Percentiles rank a stretch among this genome's conserved stretches.
Evolutionary conservation across 331 rosid species (phyloP).

Genomic region (Malus hybrid): DNA sequence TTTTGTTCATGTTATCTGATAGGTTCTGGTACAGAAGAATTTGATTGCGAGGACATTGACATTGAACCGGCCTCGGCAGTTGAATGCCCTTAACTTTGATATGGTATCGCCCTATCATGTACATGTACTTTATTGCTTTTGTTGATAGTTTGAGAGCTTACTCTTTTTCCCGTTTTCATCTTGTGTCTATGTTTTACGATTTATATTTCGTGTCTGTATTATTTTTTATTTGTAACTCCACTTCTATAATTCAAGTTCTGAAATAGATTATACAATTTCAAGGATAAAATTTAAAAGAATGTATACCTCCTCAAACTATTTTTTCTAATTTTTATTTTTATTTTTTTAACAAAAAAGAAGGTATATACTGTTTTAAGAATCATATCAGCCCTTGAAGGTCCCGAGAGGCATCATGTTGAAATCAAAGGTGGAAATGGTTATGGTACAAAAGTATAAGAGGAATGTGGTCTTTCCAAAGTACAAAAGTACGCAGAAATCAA

Average conservation of each 20-base stretch:
- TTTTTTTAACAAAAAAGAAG: no score
- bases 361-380: not conserved
- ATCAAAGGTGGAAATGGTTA: no score
- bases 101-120: slow-evolving; percentile 40
- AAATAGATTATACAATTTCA: not conserved
- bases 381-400: not conserved
- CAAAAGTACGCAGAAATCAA: no score
- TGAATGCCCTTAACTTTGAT: slow-evolving; percentile 66
- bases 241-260: not conserved
- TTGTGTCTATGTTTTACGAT: not conserved
- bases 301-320: not conserved
- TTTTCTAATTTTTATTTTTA: no score
- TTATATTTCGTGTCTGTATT: not conserved
- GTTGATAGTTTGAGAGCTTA: not conserved
- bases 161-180: not conserved
- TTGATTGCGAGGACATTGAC: slow-evolving; percentile 41
- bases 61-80: slow-evolving; percentile 67
- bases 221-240: no score
- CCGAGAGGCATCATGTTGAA: not conserved
- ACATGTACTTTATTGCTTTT: not conserved
- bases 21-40: slow-evolving; percentile 65
- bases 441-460: no score
- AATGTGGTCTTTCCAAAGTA: no score
- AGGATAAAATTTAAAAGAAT: not conserved
- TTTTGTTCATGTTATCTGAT: slow-evolving; percentile 1